Base-by-base conservation (phyloP, 228 moss, liverwort and hornwort genomes). In the Sphagnum magellanicum region DNA sequence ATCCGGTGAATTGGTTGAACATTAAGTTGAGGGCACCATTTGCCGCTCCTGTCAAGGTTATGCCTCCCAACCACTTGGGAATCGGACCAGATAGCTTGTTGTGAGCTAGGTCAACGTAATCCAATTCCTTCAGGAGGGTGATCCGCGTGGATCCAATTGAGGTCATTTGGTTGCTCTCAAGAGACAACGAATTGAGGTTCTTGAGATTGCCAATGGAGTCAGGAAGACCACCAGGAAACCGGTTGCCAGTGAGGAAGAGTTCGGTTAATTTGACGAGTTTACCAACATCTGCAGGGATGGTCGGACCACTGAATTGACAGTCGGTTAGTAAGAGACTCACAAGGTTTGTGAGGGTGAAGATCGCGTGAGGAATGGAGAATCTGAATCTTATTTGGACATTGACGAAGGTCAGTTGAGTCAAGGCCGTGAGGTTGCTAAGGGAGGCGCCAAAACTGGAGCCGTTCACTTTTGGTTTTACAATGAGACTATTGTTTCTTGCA, bases 191-290 rank as follows among this genome's bases (percentile, higher is more conserved):
- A 4, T 47, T 72, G 63, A 75, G 72, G 4, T 51, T 53, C 5
- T 48, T 10, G 1, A 81, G 67, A 58, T 70, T 63, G 4, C 69
- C 81, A 50, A 81, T 63, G 10, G 78, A 50, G 59, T 78, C 81
- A 17, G 77, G 77, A 58, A 81, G 73, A 8, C 77, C 74, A 32
- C 77, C 67, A 0, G 69, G 52, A 72, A 77, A 75, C 6, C 77
- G 58, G 46, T 81, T 78, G 72, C 81, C 79, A 0, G 48, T 46
- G 59, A 75, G 69, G 51, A 73, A 17, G 58, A 79, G n/a, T 59
- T 6, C 6, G 17, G 32, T 53, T 59, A 76, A 7, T 3, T 58
- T 50, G 16, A 51, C 67, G 9, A 73, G 79, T 14, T 67, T 71
- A 48, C 75, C 75, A 55, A 76, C 60, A 48, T 72, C 52, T 10